Percentiles rank a stretch among this genome's conserved stretches.
Evolutionary conservation across 345 rosid species (phyloP).

Genomic region (Turnera subulata): DNA sequence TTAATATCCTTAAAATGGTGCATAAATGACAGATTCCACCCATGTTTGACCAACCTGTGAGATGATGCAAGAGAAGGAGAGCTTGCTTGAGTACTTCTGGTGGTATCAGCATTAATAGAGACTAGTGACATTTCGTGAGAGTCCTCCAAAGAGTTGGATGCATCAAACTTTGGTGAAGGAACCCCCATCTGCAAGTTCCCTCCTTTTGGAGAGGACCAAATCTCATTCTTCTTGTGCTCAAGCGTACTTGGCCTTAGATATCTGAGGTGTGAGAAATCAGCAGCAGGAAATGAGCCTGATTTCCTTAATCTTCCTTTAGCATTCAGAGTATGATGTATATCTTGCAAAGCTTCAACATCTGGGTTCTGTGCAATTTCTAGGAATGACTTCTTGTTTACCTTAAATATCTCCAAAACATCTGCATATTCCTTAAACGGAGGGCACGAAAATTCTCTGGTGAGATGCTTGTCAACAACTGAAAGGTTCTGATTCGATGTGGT

Average conservation of each 20-base stretch:
- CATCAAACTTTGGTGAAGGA: constrained; percentile 12
- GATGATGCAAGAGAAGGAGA: constrained; percentile 15
- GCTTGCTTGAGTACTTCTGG: constrained; percentile 19
- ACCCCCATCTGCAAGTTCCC: constrained; percentile 15
- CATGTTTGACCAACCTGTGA: constrained; percentile 32
- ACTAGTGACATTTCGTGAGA: constrained; percentile 2
- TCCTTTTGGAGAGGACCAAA: constrained; percentile 49
- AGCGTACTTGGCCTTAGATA: constrained; percentile 46
- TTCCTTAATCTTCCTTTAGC: constrained; percentile 37
- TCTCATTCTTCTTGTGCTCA: constrained; percentile 66
- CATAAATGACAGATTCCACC: constrained; percentile 44
- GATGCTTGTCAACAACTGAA: constrained; percentile 15
- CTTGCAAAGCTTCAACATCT: constrained; percentile 22
- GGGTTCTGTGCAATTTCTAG: constrained; percentile 46
- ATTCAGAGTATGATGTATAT: constrained; percentile 29
- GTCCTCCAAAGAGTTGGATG: constrained; percentile 14
- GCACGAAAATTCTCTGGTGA: constrained; percentile 16
- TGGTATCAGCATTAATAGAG: constrained; percentile 2
- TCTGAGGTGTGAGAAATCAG: constrained; percentile 27
- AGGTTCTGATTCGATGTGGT: constrained; percentile 11
- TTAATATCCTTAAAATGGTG: constrained; percentile 49
- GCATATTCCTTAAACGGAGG: constrained; percentile 47
- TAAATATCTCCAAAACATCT: constrained; percentile 56
- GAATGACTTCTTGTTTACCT: constrained; percentile 50
- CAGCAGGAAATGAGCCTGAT: constrained; percentile 80